Base-by-base conservation (phyloP, 2,329 filamentous ascomycete species). In the Stachybotrys elegans region DNA sequence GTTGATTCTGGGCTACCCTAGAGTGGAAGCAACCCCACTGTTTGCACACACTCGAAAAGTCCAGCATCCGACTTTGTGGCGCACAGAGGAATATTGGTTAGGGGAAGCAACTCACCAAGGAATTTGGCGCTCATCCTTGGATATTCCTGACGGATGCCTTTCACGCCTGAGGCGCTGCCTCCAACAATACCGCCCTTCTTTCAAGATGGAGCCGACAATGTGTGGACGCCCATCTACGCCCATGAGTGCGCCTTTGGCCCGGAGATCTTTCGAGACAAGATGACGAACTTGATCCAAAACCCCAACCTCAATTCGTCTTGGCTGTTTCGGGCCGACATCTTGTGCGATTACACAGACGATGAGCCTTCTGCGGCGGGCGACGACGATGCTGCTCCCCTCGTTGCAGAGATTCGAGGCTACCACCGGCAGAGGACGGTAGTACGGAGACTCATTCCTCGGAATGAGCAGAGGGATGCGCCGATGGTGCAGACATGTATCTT, bases 401-500 rank as follows among this genome's bases (percentile, higher is more conserved):
- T 22, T 29, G 11, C 47, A 50, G 19, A 50, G 13, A 52, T 68
- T 8, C 38, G 43, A 12, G 51, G 48, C 39, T 59, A 66, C 42
- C 45, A 41, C 21, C 68, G 81, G 23, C 71, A 75, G 20, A 81
- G 84, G 51, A 81, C 81, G 2, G 72, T 95, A 17, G 78, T 95
- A 7, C 78, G 91, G 47, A 84, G 76, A 48, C 70, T 96, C 55
- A 83, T 96, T 38, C 92, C 92, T 4, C 76, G 92, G 41, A 95
- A 95, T 62, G 79, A 83, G 3, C 75, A 83, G 43, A 70, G 92
- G 21, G 92, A 97, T 62, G 69, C 72, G 17, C 74, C 84, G 2
- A 65, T 96, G 50, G 76, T 89, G 45, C 92, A 97, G 64, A 95
- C 89, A 2, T 95, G 89, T 61, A 76, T 88, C 44, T 77, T 91